A percentile compares a stretch with the other conserved stretches of the same genome.
Evolutionary conservation across 805 yeast species (phyloP).

Genomic region (Nakazawaea ernobii): DNA sequence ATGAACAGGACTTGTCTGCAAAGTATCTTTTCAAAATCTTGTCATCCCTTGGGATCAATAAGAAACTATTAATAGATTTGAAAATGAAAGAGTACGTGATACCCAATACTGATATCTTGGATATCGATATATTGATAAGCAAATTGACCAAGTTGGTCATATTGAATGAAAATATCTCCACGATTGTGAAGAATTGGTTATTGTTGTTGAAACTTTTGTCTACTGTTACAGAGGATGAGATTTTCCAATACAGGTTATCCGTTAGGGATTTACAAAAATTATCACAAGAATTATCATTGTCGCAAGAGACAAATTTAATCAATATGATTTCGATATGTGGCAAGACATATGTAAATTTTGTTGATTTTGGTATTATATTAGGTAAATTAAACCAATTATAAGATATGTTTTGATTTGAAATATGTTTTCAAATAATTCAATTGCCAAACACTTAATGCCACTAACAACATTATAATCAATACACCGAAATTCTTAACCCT

Average conservation of each 20-base stretch:
- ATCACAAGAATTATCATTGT: not conserved
- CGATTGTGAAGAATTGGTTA: conserved; percentile 1
- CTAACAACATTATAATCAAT: conserved; percentile 58
- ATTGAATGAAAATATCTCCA: not conserved
- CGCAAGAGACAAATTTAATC: not conserved
- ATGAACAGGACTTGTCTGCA: conserved; percentile 3
- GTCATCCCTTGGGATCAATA: not conserved
- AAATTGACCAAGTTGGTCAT: not conserved
- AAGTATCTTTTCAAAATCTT: conserved; percentile 3
- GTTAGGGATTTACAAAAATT: not conserved
- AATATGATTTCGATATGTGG: not conserved
- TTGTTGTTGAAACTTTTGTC: not conserved
- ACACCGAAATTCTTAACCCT: conserved; percentile 87
- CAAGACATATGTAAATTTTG: conserved; percentile 28
- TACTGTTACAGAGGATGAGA: not conserved
- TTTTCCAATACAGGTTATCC: not conserved
- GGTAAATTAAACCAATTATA: conserved; percentile 41
- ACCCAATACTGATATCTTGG: conserved; percentile 5
- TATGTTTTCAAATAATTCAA: conserved; percentile 85
- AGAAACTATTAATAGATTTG: not conserved
- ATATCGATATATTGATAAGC: conserved; percentile 3
- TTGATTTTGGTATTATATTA: conserved; percentile 41
- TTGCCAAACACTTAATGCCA: conserved; percentile 89
- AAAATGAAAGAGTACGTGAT: not conserved
- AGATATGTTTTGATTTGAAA: conserved; percentile 81